A percentile compares a stretch with the other conserved stretches of the same genome.
These are phyloP conservation scores for Xerocomus tenax DNA, from an alignment of 1,284 basidiomycete genomes.

Conservation along the genomic window DNA sequence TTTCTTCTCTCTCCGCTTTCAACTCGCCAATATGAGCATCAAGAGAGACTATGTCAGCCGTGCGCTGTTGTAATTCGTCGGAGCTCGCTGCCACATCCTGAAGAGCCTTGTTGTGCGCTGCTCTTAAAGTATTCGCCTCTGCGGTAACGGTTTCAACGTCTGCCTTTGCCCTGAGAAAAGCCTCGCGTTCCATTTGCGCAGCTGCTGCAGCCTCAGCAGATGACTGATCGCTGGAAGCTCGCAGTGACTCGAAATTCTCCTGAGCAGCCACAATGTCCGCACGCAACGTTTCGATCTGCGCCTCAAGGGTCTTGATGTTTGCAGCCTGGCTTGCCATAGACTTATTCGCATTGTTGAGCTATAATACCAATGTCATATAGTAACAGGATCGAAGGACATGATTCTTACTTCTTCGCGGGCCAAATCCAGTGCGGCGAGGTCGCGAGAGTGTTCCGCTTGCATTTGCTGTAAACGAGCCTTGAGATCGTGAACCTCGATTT, in stretches of 20 bases:
- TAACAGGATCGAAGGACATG: neutral
- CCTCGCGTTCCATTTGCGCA: constrained; percentile 53
- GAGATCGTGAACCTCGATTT: constrained; percentile 41
- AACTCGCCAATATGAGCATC: constrained; percentile 49
- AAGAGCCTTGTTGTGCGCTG: constrained; percentile 43
- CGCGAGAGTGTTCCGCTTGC: constrained; percentile 35
- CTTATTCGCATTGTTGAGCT: constrained; percentile 49
- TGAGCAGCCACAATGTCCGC: constrained; percentile 44
- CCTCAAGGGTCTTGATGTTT: constrained; percentile 42
- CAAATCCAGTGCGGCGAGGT: constrained; percentile 33
- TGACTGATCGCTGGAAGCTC: constrained; percentile 39
- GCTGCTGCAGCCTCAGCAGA: constrained; percentile 40
- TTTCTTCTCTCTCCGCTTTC: constrained; percentile 65
- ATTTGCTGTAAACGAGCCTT: constrained; percentile 38
- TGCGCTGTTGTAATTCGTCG: constrained; percentile 38
- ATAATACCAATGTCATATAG: constrained; percentile 12
- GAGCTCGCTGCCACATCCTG: constrained; percentile 42
- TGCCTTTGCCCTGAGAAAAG: constrained; percentile 54
- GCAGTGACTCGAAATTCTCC: constrained; percentile 46
- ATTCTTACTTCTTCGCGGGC: constrained; percentile 45
- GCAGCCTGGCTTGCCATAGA: constrained; percentile 36
- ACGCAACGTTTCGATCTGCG: constrained; percentile 46
- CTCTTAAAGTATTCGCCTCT: constrained; percentile 47
- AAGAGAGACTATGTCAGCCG: constrained; percentile 39
- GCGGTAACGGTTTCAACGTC: constrained; percentile 50